A percentile compares a stretch with the other conserved stretches of the same genome.
phyloP scores from a whole-genome alignment of 805 yeast species.

The Yamadazyma paraphyllophila region DNA sequence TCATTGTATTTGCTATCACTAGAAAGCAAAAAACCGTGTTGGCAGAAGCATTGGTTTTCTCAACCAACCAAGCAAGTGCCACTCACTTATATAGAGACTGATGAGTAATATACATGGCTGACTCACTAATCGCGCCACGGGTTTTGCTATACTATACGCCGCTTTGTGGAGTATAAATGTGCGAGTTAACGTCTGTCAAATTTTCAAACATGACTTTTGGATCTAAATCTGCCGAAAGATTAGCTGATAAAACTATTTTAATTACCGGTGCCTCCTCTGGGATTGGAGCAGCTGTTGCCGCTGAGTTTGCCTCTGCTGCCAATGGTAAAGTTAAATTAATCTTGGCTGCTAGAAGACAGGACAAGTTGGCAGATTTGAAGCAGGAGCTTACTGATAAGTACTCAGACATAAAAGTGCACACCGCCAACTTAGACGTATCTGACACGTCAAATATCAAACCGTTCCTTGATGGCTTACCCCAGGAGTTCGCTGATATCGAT shows the following conservation, averaged over 20 bases:
- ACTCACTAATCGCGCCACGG: neutral
- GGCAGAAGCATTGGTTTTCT: slow-evolving; percentile 81
- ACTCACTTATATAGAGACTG: slow-evolving; percentile 48
- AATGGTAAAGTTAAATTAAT: slow-evolving; percentile 36
- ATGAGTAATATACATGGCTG: neutral
- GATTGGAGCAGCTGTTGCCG: slow-evolving; percentile 43
- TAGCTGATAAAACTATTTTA: slow-evolving; percentile 35
- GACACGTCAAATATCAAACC: slow-evolving; percentile 24
- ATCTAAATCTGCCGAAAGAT: slow-evolving; percentile 36
- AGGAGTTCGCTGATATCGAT: slow-evolving; percentile 36
- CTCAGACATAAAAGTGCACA: slow-evolving; percentile 27
- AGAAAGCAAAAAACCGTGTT: slow-evolving; percentile 70
- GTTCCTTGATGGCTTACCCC: slow-evolving; percentile 29
- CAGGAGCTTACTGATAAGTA: slow-evolving; percentile 22
- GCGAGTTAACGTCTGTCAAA: neutral
- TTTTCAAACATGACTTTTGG: slow-evolving; percentile 32
- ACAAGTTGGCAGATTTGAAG: slow-evolving; percentile 24
- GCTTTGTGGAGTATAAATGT: neutral
- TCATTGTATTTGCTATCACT: slow-evolving; percentile 63
- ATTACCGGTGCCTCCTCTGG: slow-evolving; percentile 44
- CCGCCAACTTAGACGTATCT: slow-evolving; percentile 33
- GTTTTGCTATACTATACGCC: too few species aligned
- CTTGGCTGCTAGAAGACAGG: slow-evolving; percentile 39
- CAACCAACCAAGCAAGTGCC: slow-evolving; percentile 82
- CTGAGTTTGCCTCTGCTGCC: slow-evolving; percentile 38